A percentile compares a stretch with the other conserved stretches of the same genome.
phyloP scores from a whole-genome alignment of 176 grass and related monocot genomes.

The Carex myosuroides region DNA sequence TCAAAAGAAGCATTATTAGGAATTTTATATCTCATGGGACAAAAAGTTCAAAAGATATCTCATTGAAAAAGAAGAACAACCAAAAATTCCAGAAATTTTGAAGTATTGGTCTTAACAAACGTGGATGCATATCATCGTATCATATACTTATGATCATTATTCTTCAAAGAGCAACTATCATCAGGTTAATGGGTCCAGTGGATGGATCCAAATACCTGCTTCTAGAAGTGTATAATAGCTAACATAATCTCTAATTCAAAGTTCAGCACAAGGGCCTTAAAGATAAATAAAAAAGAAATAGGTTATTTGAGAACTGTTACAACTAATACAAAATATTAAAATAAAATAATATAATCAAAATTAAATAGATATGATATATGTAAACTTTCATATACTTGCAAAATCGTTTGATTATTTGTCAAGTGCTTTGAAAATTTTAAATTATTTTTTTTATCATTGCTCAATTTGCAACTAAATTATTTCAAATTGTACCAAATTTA shows the following conservation, averaged over 20 bases:
- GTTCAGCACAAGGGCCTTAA: too few species aligned
- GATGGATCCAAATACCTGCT: background rate
- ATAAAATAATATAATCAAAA: background rate
- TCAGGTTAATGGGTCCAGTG: background rate
- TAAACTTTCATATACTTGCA: background rate
- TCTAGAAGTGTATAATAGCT: background rate
- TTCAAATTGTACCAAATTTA: background rate
- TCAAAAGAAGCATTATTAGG: background rate
- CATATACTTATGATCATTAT: background rate
- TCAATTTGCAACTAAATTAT: background rate
- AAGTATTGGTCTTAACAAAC: too few species aligned
- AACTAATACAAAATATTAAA: too few species aligned
- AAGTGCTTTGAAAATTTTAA: background rate
- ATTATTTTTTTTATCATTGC: background rate
- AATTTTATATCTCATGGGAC: background rate
- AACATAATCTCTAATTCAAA: too few species aligned
- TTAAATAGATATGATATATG: background rate
- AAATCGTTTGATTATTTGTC: background rate
- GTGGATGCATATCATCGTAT: too few species aligned
- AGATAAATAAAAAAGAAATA: too few species aligned
- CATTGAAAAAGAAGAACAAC: background rate
- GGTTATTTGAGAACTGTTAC: too few species aligned
- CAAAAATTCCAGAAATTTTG: background rate
- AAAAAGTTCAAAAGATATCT: background rate
- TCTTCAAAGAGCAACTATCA: background rate